These are phyloP conservation scores for Ophiognomonia clavigignenti-juglandacearum DNA, from an alignment of 2,329 filamentous ascomycete genomes.

Conservation along the genomic window DNA sequence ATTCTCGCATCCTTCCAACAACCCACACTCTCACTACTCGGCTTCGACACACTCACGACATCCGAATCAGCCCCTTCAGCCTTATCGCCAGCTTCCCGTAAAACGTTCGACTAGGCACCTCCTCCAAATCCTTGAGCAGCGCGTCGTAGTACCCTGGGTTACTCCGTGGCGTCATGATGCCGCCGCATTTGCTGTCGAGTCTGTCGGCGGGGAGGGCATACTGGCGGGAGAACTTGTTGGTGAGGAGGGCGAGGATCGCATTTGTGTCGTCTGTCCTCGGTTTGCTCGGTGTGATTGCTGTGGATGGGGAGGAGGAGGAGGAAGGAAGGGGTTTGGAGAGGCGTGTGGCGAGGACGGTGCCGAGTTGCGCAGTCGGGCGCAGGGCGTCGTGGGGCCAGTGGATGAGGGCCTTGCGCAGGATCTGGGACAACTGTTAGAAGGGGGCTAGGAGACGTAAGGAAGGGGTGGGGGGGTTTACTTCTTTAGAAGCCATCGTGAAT, in stretches of 20 bases:
- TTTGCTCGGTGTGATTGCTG: constrained; percentile 26
- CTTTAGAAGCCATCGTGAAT: constrained; percentile 13
- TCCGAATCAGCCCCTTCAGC: constrained; percentile 54
- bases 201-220: constrained; percentile 24
- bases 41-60: constrained; percentile 46
- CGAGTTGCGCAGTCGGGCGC: constrained; percentile 59
- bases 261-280: constrained; percentile 54
- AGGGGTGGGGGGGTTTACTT: constrained; percentile 2
- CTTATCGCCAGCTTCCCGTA: constrained; percentile 47
- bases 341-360: constrained; percentile 46
- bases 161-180: constrained; percentile 52
- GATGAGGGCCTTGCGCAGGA: constrained; percentile 33
- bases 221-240: constrained; percentile 54
- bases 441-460: too few species aligned
- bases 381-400: constrained; percentile 62
- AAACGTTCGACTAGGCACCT: constrained; percentile 54
- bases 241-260: constrained; percentile 53
- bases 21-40: too few species aligned
- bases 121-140: constrained; percentile 57
- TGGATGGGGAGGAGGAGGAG: constrained; percentile 21
- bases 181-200: constrained; percentile 34
- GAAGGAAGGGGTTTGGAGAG: constrained; percentile 30
- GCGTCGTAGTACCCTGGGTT: constrained; percentile 62
- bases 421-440: constrained; percentile 1
- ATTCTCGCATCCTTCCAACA: too few species aligned